Conservation (phyloP, 2,329 filamentous ascomycete species). For the Sporothrix mexicana region DNA sequence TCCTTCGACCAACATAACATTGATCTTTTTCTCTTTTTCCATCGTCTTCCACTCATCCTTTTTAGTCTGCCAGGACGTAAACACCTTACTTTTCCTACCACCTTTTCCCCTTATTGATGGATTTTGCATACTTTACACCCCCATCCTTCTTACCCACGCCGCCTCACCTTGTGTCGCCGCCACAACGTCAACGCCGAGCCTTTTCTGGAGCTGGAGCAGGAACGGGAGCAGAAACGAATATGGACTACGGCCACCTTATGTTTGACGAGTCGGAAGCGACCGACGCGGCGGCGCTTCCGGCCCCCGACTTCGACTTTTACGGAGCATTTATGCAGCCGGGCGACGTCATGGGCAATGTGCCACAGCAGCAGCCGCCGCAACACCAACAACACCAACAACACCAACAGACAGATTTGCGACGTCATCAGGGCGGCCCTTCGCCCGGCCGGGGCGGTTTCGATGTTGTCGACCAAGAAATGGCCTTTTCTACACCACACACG, state of each 20-base stretch:
- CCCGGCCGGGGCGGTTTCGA: background rate
- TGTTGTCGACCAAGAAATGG: conserved; percentile 13
- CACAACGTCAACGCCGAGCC: background rate
- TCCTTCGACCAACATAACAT: background rate
- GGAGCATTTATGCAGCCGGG: conserved; percentile 23
- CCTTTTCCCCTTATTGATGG: background rate
- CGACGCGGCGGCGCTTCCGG: conserved; percentile 24
- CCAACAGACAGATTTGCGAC: background rate
- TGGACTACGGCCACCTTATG: conserved; percentile 34
- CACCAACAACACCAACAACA: background rate
- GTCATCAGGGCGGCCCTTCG: background rate
- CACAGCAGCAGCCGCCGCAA: conserved; percentile 19
- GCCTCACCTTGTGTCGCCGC: conserved; percentile 1
- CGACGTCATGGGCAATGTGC: conserved; percentile 13
- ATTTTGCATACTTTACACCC: conserved; percentile 17
- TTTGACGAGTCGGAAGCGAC: conserved; percentile 29
- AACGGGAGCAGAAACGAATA: background rate
- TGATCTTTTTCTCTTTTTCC: background rate
- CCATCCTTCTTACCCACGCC: background rate
- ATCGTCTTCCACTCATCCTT: background rate
- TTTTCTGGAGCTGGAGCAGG: background rate
- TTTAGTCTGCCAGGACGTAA: too few relatives aligned
- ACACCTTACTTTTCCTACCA: background rate
- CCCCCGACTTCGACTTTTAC: conserved; percentile 29
- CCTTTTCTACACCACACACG: background rate